Conservation (phyloP, 2,329 filamentous ascomycete species). For the Pseudocercospora cruenta region DNA sequence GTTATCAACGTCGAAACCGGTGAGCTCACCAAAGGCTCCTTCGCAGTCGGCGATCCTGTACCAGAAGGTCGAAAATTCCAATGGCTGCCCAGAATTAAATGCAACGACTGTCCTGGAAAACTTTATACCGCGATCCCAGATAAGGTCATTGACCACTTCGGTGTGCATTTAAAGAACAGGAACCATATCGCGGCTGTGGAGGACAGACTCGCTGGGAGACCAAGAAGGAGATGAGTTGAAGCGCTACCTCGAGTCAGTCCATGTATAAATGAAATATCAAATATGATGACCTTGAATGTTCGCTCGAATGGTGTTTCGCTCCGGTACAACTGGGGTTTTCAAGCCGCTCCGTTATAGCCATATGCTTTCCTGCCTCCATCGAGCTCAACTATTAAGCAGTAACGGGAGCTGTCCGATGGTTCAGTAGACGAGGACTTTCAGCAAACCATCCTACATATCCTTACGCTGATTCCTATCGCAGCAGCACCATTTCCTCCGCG, state of each 20-base stretch:
- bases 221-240: background rate
- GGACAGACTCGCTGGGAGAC: constrained; percentile 15
- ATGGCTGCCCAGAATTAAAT: constrained; percentile 87
- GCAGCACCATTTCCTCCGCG: too few relatives aligned
- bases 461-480: too few relatives aligned
- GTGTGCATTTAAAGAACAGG: constrained; percentile 86
- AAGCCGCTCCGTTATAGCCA: too few relatives aligned
- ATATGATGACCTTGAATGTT: background rate
- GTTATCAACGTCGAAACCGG: constrained; percentile 73
- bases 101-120: constrained; percentile 90
- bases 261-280: background rate
- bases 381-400: too few relatives aligned
- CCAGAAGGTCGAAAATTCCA: constrained; percentile 72
- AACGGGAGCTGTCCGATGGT: too few relatives aligned
- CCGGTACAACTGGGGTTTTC: too few relatives aligned
- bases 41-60: constrained; percentile 50
- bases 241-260: too few relatives aligned
- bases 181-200: constrained; percentile 56
- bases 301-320: too few relatives aligned
- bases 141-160: constrained; percentile 85
- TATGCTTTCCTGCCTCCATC: too few relatives aligned
- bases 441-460: too few relatives aligned
- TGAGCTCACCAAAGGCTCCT: constrained; percentile 57
- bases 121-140: constrained; percentile 89
- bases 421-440: too few relatives aligned